Conservation (phyloP, 768 basidiomycete species). For the Cystobasidium tubakii region DNA sequence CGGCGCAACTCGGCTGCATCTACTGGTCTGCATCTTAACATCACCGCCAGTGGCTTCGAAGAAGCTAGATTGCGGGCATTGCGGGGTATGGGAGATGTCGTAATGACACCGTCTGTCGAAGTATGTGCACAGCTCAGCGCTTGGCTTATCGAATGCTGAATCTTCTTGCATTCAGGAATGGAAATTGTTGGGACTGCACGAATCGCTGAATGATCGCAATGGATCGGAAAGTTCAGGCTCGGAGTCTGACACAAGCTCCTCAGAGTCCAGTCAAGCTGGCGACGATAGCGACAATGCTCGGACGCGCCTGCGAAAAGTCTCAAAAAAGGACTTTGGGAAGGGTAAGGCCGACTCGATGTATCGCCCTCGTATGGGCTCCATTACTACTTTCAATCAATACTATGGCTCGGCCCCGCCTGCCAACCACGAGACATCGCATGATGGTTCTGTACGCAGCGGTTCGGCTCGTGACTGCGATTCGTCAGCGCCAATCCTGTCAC, state of each 20-base stretch:
- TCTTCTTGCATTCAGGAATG: conserved; percentile 37
- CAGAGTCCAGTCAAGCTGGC: not conserved
- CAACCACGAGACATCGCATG: not conserved
- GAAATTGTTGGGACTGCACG: conserved; percentile 40
- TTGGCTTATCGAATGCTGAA: too few species aligned
- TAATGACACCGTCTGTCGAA: conserved; percentile 44
- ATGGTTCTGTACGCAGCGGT: not conserved
- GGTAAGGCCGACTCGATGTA: not conserved
- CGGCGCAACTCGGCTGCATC: not conserved
- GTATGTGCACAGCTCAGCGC: conserved; percentile 19
- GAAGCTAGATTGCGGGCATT: conserved; percentile 17
- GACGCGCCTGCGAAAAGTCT: not conserved
- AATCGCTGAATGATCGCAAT: conserved; percentile 26
- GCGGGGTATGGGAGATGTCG: conserved; percentile 36
- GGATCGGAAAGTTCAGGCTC: not conserved
- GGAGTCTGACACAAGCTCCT: conserved; percentile 19
- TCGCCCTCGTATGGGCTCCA: conserved; percentile 17
- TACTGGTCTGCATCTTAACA: conserved; percentile 13
- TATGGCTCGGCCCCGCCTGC: conserved; percentile 19
- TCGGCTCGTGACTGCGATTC: not conserved
- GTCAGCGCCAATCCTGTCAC: not conserved
- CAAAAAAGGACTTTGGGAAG: not conserved
- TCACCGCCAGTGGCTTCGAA: conserved; percentile 27
- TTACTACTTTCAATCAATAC: conserved; percentile 17
- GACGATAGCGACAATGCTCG: not conserved